Conservation (phyloP, 257 asterid genomes). For the Paraleonurus japonicus region DNA sequence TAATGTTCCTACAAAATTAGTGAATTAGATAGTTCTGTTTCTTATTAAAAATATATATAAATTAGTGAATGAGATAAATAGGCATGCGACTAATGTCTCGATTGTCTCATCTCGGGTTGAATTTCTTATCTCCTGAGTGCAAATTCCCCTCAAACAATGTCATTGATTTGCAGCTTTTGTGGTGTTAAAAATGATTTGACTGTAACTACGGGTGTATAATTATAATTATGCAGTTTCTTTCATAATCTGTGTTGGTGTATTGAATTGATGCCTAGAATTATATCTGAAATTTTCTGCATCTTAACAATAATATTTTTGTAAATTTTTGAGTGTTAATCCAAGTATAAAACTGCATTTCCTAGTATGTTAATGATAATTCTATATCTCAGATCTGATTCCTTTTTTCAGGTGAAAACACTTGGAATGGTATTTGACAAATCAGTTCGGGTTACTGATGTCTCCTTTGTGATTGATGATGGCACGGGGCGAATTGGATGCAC, state of each 20-base stretch:
- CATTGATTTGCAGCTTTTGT: neutral
- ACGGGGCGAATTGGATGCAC: slow-evolving; percentile 79
- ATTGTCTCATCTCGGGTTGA: neutral
- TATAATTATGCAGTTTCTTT: neutral
- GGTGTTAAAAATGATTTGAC: neutral
- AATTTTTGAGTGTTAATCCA: neutral
- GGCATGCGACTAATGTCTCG: neutral
- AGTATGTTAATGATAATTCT: neutral
- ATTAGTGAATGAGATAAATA: neutral
- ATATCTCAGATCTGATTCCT: neutral
- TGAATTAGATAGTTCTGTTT: neutral
- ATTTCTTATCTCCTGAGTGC: no score
- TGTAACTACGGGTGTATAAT: neutral
- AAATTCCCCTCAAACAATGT: neutral
- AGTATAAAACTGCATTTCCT: neutral
- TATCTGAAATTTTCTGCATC: neutral
- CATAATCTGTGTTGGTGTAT: neutral
- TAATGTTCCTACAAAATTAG: neutral
- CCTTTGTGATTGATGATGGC: slow-evolving; percentile 81
- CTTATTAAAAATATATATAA: neutral
- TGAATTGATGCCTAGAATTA: neutral
- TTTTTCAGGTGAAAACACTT: slow-evolving; percentile 63
- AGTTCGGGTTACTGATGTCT: slow-evolving; percentile 56
- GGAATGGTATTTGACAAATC: slow-evolving; percentile 69
- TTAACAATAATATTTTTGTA: neutral